Conservation (phyloP, 2,329 filamentous ascomycete species). For the Cladophialophora exuberans region DNA sequence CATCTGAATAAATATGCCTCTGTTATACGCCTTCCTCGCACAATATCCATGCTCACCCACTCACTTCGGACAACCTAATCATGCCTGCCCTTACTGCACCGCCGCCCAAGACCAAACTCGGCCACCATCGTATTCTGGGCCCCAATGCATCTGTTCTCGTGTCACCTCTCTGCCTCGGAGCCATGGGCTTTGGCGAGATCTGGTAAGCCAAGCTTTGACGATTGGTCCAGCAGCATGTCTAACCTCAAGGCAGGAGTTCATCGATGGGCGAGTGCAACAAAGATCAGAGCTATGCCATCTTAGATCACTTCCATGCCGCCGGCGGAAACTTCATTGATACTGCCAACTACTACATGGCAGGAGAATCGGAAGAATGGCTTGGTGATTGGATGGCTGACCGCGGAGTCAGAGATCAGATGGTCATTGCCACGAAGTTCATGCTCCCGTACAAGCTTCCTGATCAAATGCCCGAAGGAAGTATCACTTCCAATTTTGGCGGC, state of each 20-base stretch:
- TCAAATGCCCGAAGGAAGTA: conserved; percentile 23
- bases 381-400: conserved; percentile 56
- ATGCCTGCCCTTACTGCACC: conserved; percentile 25
- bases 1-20: no score
- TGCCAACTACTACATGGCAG: conserved; percentile 43
- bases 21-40: background rate
- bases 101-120: conserved; percentile 47
- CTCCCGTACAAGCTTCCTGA: conserved; percentile 37
- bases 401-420: conserved; percentile 52
- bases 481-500: conserved; percentile 46
- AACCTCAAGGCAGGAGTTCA: conserved; percentile 42
- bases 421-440: conserved; percentile 60
- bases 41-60: background rate
- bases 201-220: conserved; percentile 1
- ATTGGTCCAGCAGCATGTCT: no score
- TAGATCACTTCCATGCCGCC: conserved; percentile 51
- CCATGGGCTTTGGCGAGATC: conserved; percentile 57
- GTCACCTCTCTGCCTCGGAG: conserved; percentile 58
- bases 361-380: conserved; percentile 52
- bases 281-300: conserved; percentile 48
- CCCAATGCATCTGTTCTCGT: conserved; percentile 58
- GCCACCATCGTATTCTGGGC: conserved; percentile 56
- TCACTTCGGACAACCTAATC: background rate
- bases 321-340: conserved; percentile 59
- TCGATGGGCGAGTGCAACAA: conserved; percentile 43